Conservation (phyloP, 1,284 basidiomycete species). For the Golubevia pallescens region DNA sequence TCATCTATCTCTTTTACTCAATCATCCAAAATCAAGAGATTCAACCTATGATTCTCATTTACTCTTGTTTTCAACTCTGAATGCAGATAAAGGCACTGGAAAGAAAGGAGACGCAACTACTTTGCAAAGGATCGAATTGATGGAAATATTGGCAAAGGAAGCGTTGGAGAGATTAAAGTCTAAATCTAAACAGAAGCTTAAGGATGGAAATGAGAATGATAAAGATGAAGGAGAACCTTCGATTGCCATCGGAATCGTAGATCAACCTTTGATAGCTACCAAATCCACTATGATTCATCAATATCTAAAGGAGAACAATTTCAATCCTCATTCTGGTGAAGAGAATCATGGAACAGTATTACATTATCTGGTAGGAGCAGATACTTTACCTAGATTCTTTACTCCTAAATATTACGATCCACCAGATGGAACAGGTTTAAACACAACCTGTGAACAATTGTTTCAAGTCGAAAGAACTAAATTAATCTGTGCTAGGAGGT, state of each 20-base stretch:
- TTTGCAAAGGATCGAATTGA: slow-evolving; percentile 49
- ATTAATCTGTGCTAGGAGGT: slow-evolving; percentile 18
- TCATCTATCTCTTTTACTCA: slow-evolving; percentile 33
- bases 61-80: slow-evolving; percentile 50
- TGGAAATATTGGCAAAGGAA: slow-evolving; percentile 46
- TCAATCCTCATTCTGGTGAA: too few relatives aligned
- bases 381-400: slow-evolving; percentile 57
- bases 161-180: slow-evolving; percentile 8
- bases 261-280: slow-evolving; percentile 51
- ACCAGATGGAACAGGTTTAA: slow-evolving; percentile 16
- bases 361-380: slow-evolving; percentile 56
- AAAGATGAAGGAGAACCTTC: slow-evolving; percentile 8
- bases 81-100: slow-evolving; percentile 57
- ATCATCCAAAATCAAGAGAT: slow-evolving; percentile 11
- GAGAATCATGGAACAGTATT: slow-evolving; percentile 14
- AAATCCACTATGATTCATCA: slow-evolving; percentile 48
- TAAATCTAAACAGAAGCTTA: slow-evolving; percentile 20
- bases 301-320: slow-evolving; percentile 12
- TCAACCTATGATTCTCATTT: slow-evolving; percentile 48
- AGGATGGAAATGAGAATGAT: too few relatives aligned
- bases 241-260: slow-evolving; percentile 50
- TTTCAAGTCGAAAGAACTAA: slow-evolving; percentile 39
- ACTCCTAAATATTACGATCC: slow-evolving; percentile 52
- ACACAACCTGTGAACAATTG: slow-evolving; percentile 21
- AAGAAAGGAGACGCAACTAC: slow-evolving; percentile 40